Percentiles rank a stretch among this genome's conserved stretches.
phyloP scores from a whole-genome alignment of 2,329 filamentous ascomycete genomes.

The Microcyclosporella mali region DNA sequence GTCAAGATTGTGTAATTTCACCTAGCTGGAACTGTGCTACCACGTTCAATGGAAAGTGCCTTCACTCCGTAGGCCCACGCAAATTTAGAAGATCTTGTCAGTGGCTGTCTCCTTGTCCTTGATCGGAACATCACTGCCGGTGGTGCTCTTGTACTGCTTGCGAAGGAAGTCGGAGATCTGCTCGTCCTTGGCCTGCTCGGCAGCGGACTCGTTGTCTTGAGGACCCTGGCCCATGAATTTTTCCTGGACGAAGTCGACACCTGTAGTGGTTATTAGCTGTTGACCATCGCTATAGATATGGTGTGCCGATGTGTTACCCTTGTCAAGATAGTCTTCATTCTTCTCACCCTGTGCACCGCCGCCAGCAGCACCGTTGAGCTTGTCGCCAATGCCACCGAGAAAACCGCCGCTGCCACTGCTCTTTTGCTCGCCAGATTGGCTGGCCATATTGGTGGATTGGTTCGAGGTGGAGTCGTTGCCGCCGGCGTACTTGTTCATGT shows the following conservation, averaged over 20 bases:
- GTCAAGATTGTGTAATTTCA: too few species aligned
- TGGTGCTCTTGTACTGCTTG: constrained; percentile 60
- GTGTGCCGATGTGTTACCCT: constrained; percentile 48
- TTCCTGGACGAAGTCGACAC: constrained; percentile 71
- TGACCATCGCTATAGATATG: not conserved
- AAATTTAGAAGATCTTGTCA: constrained; percentile 12
- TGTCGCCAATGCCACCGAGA: constrained; percentile 58
- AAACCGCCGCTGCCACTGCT: constrained; percentile 38
- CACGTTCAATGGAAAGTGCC: too few species aligned
- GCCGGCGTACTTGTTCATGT: constrained; percentile 34
- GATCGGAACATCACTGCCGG: constrained; percentile 64
- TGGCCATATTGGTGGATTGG: constrained; percentile 13
- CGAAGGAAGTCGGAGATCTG: constrained; percentile 69
- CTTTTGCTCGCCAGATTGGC: constrained; percentile 27
- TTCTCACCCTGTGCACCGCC: constrained; percentile 67
- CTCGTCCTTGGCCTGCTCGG: constrained; percentile 80
- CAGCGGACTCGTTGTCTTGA: constrained; percentile 63
- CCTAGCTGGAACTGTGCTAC: too few species aligned
- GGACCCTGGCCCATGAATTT: constrained; percentile 63
- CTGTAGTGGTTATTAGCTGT: constrained; percentile 39
- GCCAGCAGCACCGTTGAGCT: constrained; percentile 65
- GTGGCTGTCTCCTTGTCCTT: constrained; percentile 56
- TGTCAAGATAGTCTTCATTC: constrained; percentile 74
- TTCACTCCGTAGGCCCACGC: too few species aligned
- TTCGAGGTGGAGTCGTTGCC: constrained; percentile 26